A percentile compares a stretch with the other conserved stretches of the same genome.
phyloP scores from a whole-genome alignment of 768 basidiomycete genomes.

The Boletus coccyginus region DNA sequence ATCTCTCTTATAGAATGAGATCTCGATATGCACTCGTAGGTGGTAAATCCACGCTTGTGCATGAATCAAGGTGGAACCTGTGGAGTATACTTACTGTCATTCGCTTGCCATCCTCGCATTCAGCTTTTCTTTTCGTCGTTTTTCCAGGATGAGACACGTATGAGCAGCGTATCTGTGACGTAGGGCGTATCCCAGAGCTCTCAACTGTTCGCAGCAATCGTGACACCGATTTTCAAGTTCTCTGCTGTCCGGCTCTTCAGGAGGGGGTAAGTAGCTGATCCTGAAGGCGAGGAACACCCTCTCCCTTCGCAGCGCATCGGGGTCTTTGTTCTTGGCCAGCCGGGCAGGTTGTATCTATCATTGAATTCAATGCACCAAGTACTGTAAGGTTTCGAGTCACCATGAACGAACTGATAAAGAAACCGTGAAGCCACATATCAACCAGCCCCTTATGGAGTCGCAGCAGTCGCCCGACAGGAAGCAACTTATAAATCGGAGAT shows the following conservation, averaged over 20 bases:
- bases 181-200: background rate
- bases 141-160: conserved; percentile 1
- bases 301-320: background rate
- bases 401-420: background rate
- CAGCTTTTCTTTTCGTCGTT: background rate
- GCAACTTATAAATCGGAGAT: too few relatives aligned
- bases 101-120: background rate
- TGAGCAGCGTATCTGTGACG: conserved; percentile 1
- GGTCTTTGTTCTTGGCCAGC: background rate
- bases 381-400: background rate
- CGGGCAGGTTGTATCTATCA: background rate
- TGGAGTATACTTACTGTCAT: background rate
- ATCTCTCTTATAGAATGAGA: too few relatives aligned
- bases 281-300: background rate
- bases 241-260: background rate
- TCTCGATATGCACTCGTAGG: too few relatives aligned
- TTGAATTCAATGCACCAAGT: too few relatives aligned
- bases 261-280: background rate
- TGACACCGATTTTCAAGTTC: background rate
- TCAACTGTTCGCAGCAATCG: background rate
- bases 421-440: background rate
- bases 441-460: too few relatives aligned
- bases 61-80: too few relatives aligned
- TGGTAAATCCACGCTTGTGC: too few relatives aligned
- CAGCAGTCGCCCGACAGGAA: too few relatives aligned